Base-by-base conservation (phyloP, 805 yeast species). In the Tetrapisispora arboricola region DNA sequence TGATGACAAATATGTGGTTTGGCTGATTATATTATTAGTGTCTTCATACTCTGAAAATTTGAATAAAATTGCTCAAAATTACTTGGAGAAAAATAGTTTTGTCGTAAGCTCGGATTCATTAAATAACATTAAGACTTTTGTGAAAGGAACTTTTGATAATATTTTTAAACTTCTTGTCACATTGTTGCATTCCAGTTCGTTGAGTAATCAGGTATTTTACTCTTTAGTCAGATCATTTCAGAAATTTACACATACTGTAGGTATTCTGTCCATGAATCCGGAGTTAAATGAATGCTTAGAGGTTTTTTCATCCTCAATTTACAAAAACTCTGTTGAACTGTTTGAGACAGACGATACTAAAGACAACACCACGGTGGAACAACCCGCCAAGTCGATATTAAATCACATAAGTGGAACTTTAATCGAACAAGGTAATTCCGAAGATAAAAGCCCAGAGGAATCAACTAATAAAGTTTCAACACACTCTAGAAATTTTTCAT, bases 171-270 rank as follows among this genome's bases (percentile, higher is more conserved):
- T 73, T 22, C 73, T 71, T 36, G 61, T 71, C 9, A 65, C 68
- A 3, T 78, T 75, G 39, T 55, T 90, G 7, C 77, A 77, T 49
- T 75, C 87, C 1, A 47, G 56, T 0, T 67, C 82, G 5, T 60
- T 84, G 53, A 94, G 86, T 50, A 68, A 71, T 41, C 90, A 83
- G 15, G 54, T 77, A 17, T 88, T 84, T 57, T 82, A 82, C 42
- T 61, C 67, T 9, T 53, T 80, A 3, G 75, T 87, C 2, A 66
- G 95, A 30, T 73, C 94, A 0, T 68, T 84, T 7, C 96, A 90
- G 57, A 79, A 80, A 47, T 67, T 84, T 37, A 76, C 94, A 6
- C 95, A 86, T 55, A 76, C 88, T 0, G 72, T 88, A 0, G 96
- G 96, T 0, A 63, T 85, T 13, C 59, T 87, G n/a, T 78, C 76